A percentile compares a stretch with the other conserved stretches of the same genome.
phyloP scores from a whole-genome alignment of 805 yeast genomes.

The Wickerhamiella brachini region DNA sequence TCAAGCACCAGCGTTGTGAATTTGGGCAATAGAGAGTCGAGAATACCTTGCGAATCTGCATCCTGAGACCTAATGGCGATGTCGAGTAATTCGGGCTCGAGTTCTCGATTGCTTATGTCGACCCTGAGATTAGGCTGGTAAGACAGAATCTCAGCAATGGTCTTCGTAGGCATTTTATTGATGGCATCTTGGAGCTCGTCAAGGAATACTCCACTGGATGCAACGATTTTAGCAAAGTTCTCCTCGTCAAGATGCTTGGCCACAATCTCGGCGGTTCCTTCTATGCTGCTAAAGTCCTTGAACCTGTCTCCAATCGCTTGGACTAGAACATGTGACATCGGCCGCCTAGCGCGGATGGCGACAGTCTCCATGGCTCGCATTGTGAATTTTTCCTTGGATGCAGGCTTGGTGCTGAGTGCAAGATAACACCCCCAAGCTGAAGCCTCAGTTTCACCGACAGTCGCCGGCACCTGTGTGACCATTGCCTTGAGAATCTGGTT shows the following conservation, averaged over 20 bases:
- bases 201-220: background rate
- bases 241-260: background rate
- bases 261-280: background rate
- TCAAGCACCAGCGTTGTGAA: constrained; percentile 3
- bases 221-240: constrained; percentile 1
- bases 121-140: background rate
- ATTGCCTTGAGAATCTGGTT: constrained; percentile 8
- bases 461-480: constrained; percentile 6
- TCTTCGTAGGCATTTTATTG: background rate
- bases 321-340: background rate
- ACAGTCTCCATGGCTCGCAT: background rate
- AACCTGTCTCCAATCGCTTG: background rate
- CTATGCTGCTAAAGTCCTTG: background rate
- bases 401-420: constrained; percentile 5
- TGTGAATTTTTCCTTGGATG: background rate
- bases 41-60: constrained; percentile 9
- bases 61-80: constrained; percentile 9
- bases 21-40: constrained; percentile 5
- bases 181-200: background rate
- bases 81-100: constrained; percentile 1
- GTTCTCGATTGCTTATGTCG: background rate
- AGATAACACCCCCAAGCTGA: constrained; percentile 19
- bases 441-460: constrained; percentile 9
- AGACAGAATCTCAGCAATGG: constrained; percentile 1
- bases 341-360: background rate